Conservation (phyloP, 768 basidiomycete species). For the Tulasnella sp. region DNA sequence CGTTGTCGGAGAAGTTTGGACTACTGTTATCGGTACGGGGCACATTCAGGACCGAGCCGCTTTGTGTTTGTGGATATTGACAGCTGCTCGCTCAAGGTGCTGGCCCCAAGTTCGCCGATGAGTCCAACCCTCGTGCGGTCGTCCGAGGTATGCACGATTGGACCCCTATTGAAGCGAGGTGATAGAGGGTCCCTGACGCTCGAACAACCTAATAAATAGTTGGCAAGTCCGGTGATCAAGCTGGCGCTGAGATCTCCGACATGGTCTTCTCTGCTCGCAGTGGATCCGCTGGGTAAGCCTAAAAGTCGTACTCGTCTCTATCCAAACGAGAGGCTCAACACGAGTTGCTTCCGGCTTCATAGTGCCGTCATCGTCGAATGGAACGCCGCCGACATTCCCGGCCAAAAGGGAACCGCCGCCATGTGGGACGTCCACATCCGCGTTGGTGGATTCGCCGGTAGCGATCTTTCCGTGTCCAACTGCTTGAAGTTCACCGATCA, state of each 20-base stretch:
- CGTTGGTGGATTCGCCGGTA: conserved; percentile 33
- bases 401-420: conserved; percentile 51
- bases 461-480: conserved; percentile 36
- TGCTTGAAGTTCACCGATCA: conserved; percentile 34
- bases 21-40: conserved; percentile 50
- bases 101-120: conserved; percentile 47
- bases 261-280: conserved; percentile 60
- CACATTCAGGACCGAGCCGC: too few species aligned
- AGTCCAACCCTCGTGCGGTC: conserved; percentile 45
- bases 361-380: conserved; percentile 58
- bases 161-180: too few species aligned
- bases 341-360: background rate
- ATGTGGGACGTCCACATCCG: conserved; percentile 57
- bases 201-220: background rate
- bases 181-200: too few species aligned
- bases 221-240: conserved; percentile 40
- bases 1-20: conserved; percentile 61
- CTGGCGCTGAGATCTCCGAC: conserved; percentile 59
- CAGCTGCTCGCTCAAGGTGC: conserved; percentile 26
- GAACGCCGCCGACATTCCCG: conserved; percentile 57
- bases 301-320: too few species aligned
- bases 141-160: conserved; percentile 35
- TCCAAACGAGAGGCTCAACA: background rate
- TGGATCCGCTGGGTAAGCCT: conserved; percentile 38
- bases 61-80: background rate